Evolutionary conservation across 164 flowering plant species (phyloP), one percentile per base, ranked within the genome.

Genomic region (Chloranthus sessilifolius): DNA sequence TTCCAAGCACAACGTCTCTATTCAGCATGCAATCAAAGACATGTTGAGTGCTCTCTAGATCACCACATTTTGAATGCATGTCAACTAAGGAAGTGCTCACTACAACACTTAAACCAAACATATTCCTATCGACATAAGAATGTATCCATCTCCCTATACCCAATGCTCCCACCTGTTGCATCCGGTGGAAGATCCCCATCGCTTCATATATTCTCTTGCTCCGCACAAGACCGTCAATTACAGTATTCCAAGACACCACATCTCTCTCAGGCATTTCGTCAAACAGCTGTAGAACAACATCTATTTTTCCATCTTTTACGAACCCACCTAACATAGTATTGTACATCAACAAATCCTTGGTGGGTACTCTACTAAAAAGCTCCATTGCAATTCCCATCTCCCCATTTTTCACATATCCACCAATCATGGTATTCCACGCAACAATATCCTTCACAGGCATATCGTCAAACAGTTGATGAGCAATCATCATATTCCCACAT

Each of bases 71-170:
- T 39, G 88, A 77, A 59, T 90, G 78, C 89, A 90, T 72, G 53
- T 90, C 95, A 65, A 90, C 36, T 38, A 84, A 45, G 19, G 78
- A 81, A 78, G 84, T 82, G 39, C 74, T 52, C 4, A 90, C 97
- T 64, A 74, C 82, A 57, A 72, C 5, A 62, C 79, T 76, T 40
- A 50, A 58, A 21, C 76, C 55, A 55, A 73, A 76, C 3, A 82
- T 81, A 15, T 67, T 71, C 16, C 65, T 67, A 55, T 79, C 75
- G 3, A 81, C 94, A 56, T 79, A 87, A 0, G 33, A 49, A 51
- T 75, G 81, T 36, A 90, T 74, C 61, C 75, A 76, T 71, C 71
- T 63, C 27, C 97, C 97, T 20, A 78, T 50, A 58, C 74, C 89
- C 65, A 85, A 46, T 5, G 97, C 95, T 43, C 25, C 68, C 52